phyloP scores from a whole-genome alignment of 331 rosid species.

The Rosa hybrid region DNA sequence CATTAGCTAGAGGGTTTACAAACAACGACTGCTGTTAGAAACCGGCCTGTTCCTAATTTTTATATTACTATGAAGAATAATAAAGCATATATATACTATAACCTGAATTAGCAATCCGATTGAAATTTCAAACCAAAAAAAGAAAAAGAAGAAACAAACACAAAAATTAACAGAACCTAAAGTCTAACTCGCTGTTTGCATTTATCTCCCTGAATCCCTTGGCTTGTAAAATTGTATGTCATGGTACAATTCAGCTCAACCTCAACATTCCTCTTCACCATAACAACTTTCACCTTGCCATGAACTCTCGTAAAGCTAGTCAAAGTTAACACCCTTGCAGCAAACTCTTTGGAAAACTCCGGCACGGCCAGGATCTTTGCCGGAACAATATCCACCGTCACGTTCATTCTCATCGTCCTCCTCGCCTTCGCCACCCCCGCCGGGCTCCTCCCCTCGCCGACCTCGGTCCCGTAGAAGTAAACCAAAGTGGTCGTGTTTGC shows the following conservation, averaged over 20 bases:
- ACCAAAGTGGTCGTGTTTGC: constrained; percentile 24
- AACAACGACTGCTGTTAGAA: background rate
- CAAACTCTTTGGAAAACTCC: background rate
- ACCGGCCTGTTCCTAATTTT: background rate
- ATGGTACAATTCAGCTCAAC: constrained; percentile 38
- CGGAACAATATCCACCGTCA: constrained; percentile 29
- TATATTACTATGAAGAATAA: background rate
- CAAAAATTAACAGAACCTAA: background rate
- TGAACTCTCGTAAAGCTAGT: constrained; percentile 28
- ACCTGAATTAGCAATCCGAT: background rate
- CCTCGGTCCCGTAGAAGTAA: constrained; percentile 14
- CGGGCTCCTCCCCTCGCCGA: constrained; percentile 39
- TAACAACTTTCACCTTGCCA: constrained; percentile 35
- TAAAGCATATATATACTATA: background rate
- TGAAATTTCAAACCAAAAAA: background rate
- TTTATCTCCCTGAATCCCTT: background rate
- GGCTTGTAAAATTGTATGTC: constrained; percentile 15
- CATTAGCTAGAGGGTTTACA: background rate
- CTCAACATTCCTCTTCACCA: constrained; percentile 32
- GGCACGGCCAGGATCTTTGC: background rate
- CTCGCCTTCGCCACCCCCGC: constrained; percentile 41
- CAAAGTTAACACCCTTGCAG: constrained; percentile 16
- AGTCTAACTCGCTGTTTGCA: constrained; percentile 28
- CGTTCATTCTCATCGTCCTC: constrained; percentile 29
- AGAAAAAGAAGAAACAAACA: background rate